Conservation (phyloP, 306 rosid species). For the Boehmeria nivea region DNA sequence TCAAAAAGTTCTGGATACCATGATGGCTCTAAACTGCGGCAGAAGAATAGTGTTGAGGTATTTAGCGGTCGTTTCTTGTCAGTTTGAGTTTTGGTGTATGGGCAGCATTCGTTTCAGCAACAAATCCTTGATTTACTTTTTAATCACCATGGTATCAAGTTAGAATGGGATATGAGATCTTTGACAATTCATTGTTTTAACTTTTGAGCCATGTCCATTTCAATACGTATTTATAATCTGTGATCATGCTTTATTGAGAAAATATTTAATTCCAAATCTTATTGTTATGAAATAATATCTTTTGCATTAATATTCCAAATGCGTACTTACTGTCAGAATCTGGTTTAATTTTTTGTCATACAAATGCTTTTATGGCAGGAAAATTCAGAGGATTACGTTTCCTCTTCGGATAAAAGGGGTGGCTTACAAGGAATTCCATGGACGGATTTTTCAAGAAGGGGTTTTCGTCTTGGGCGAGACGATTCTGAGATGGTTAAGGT, state of each 20-base stretch:
- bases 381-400: constrained; percentile 50
- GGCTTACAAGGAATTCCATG: constrained; percentile 83
- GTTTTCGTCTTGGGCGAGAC: constrained; percentile 65
- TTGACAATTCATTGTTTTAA: too few relatives aligned
- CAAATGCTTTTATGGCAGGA: constrained; percentile 37
- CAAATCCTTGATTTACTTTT: not conserved
- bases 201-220: too few relatives aligned
- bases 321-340: constrained; percentile 20
- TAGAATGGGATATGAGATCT: too few relatives aligned
- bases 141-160: too few relatives aligned
- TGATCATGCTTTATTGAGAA: not conserved
- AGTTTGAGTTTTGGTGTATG: constrained; percentile 2
- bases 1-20: constrained; percentile 45
- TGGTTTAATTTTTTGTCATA: constrained; percentile 18
- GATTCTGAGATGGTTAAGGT: constrained; percentile 49
- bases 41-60: constrained; percentile 61
- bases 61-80: constrained; percentile 15
- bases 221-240: too few relatives aligned
- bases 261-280: not conserved
- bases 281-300: constrained; percentile 28
- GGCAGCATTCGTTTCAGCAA: too few relatives aligned
- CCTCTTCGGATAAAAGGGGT: constrained; percentile 54
- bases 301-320: too few relatives aligned
- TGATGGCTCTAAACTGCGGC: constrained; percentile 44
- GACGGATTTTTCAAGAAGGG: constrained; percentile 74